Evolutionary conservation across 345 rosid genomes (phyloP).

Genomic region (Citrus inodora): DNA sequence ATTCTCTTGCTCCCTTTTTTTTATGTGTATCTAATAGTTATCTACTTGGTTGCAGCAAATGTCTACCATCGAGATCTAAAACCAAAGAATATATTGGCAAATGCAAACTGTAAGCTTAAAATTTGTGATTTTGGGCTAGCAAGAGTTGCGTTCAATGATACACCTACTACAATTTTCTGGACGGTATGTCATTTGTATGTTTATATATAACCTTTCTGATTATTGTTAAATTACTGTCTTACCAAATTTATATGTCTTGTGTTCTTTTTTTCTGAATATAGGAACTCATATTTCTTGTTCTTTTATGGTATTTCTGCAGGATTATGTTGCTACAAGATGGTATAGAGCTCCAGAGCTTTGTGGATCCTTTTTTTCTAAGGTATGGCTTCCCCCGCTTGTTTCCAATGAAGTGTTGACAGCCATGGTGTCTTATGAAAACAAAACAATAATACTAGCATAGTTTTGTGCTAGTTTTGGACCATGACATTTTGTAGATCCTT

Average conservation of each 20-base stretch:
- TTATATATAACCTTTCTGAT: not conserved
- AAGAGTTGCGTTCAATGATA: constrained; percentile 91
- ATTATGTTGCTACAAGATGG: constrained; percentile 98
- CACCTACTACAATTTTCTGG: constrained; percentile 89
- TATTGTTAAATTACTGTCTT: not conserved
- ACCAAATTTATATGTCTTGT: not conserved
- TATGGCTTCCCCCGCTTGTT: constrained; percentile 18
- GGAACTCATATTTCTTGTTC: constrained; percentile 9
- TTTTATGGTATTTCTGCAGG: constrained; percentile 42
- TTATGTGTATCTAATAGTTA: constrained; percentile 12
- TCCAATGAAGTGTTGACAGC: not conserved
- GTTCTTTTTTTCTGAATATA: not conserved
- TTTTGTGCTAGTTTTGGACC: constrained; percentile 5
- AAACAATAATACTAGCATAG: not conserved
- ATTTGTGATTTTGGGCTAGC: constrained; percentile 97
- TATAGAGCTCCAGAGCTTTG: constrained; percentile 98
- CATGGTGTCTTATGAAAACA: not conserved
- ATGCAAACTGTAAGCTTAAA: constrained; percentile 96
- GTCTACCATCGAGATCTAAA: constrained; percentile 93
- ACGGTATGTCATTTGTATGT: constrained; percentile 48
- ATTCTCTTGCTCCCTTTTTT: not conserved
- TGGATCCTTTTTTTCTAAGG: constrained; percentile 98
- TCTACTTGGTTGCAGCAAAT: constrained; percentile 63
- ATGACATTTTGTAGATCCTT: not conserved
- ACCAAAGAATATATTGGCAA: constrained; percentile 95